A percentile compares a stretch with the other conserved stretches of the same genome.
Evolutionary conservation across 257 asterid genomes (phyloP).

Genomic region (Misopates orontium): DNA sequence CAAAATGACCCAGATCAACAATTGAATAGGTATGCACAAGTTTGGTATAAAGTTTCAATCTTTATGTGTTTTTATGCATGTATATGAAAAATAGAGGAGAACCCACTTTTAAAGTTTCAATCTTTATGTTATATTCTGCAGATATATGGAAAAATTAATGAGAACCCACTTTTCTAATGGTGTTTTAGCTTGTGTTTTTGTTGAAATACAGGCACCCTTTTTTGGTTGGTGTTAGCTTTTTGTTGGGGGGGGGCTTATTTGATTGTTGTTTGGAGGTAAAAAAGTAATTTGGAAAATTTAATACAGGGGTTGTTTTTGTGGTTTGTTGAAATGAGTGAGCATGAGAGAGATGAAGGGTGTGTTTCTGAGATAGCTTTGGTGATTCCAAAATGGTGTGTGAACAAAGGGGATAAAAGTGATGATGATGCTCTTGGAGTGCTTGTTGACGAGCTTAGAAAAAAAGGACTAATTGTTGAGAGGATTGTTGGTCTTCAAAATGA

Average conservation of each 20-base stretch:
- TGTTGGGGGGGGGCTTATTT: conserved; percentile 15
- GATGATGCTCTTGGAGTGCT: conserved; percentile 64
- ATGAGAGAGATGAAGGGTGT: conserved; percentile 50
- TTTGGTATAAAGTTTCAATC: conserved; percentile 10
- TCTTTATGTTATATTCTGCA: conserved; percentile 22
- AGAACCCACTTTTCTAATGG: not conserved
- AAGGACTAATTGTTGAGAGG: conserved; percentile 75
- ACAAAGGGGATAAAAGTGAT: conserved; percentile 32
- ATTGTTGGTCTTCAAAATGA: conserved; percentile 79
- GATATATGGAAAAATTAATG: conserved; percentile 13
- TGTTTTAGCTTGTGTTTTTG: conserved; percentile 20
- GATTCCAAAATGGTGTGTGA: conserved; percentile 53
- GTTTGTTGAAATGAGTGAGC: conserved; percentile 54
- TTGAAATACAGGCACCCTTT: conserved; percentile 24
- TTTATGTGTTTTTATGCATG: conserved; percentile 2
- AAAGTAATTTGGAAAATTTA: conserved; percentile 15
- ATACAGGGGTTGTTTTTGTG: too few relatives aligned
- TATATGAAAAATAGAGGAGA: not conserved
- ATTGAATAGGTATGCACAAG: conserved; percentile 26
- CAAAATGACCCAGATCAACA: conserved; percentile 32
- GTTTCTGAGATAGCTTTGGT: conserved; percentile 78
- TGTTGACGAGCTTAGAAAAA: conserved; percentile 53
- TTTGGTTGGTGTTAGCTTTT: too few relatives aligned
- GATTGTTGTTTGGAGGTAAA: conserved; percentile 17
- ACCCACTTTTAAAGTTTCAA: conserved; percentile 20